A percentile compares a stretch with the other conserved stretches of the same genome.
phyloP scores from a whole-genome alignment of 1,284 basidiomycete genomes.

The Wallemia hederae region DNA sequence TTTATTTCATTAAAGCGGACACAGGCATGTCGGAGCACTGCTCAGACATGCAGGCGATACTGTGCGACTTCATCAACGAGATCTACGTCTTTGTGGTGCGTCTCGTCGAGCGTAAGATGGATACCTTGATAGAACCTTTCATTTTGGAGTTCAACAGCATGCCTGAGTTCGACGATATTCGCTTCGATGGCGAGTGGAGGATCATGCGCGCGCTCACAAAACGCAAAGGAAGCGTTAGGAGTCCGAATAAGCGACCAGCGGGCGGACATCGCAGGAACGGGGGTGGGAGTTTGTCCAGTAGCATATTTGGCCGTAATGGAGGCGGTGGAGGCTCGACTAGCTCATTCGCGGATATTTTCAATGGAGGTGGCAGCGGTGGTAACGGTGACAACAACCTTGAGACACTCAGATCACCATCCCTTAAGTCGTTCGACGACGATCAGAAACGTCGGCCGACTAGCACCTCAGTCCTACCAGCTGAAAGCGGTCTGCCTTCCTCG shows the following conservation, averaged over 20 bases:
- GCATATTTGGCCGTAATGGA: neutral
- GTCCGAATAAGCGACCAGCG: neutral
- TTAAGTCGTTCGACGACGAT: neutral
- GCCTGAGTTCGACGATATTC: neutral
- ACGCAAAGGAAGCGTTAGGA: neutral
- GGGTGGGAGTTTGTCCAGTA: neutral
- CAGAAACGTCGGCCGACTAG: neutral
- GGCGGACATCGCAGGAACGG: neutral
- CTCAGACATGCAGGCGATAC: neutral
- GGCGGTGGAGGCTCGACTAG: neutral
- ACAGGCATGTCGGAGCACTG: neutral
- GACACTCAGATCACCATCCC: neutral
- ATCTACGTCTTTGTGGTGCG: neutral
- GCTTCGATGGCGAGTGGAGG: neutral
- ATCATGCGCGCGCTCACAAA: neutral
- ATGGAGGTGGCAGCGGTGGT: neutral
- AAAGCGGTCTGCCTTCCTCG: neutral
- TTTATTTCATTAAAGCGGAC: neutral
- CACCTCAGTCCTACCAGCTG: neutral
- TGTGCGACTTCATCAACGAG: neutral
- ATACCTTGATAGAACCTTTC: neutral
- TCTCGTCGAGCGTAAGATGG: neutral
- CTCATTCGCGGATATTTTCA: neutral
- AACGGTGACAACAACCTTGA: neutral
- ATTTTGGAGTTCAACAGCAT: neutral